Evolutionary conservation across 345 rosid genomes (phyloP).

Genomic region (Eucalyptus regnans): DNA sequence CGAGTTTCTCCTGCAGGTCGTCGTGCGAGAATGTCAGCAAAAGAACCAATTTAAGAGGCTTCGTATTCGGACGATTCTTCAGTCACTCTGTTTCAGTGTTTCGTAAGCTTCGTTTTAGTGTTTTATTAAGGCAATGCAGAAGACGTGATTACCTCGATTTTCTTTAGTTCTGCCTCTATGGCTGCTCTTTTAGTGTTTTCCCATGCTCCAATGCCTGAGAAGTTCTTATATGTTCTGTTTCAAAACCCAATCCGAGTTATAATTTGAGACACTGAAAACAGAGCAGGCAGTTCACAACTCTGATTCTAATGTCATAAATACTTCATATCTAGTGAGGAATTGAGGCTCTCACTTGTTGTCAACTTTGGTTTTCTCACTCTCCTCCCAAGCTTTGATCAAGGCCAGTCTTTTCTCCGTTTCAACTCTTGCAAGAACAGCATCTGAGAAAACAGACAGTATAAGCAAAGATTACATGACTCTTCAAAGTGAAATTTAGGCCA

Average conservation of each 20-base stretch:
- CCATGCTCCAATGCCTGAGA: constrained; percentile 42
- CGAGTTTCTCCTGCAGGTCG: constrained; percentile 34
- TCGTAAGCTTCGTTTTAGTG: background rate
- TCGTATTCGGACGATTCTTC: too few relatives aligned
- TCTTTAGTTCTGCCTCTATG: constrained; percentile 36
- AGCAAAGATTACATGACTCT: background rate
- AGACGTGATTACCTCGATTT: constrained; percentile 36
- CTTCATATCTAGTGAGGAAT: background rate
- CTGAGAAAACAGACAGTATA: constrained; percentile 7
- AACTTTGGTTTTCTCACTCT: constrained; percentile 68
- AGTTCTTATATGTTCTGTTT: constrained; percentile 48
- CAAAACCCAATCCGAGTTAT: background rate
- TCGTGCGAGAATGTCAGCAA: background rate
- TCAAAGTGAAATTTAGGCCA: background rate
- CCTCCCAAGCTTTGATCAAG: constrained; percentile 74
- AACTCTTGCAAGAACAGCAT: constrained; percentile 26
- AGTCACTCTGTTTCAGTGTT: background rate
- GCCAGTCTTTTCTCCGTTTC: constrained; percentile 55
- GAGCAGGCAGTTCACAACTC: background rate
- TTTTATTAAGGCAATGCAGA: background rate
- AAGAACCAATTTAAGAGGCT: background rate
- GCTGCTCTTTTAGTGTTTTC: constrained; percentile 48
- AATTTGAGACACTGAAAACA: background rate
- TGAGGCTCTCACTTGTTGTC: constrained; percentile 53
- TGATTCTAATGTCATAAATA: background rate